A percentile compares a stretch with the other conserved stretches of the same genome.
phyloP scores from a whole-genome alignment of 1,284 basidiomycete genomes.

The Pterula multifida region DNA sequence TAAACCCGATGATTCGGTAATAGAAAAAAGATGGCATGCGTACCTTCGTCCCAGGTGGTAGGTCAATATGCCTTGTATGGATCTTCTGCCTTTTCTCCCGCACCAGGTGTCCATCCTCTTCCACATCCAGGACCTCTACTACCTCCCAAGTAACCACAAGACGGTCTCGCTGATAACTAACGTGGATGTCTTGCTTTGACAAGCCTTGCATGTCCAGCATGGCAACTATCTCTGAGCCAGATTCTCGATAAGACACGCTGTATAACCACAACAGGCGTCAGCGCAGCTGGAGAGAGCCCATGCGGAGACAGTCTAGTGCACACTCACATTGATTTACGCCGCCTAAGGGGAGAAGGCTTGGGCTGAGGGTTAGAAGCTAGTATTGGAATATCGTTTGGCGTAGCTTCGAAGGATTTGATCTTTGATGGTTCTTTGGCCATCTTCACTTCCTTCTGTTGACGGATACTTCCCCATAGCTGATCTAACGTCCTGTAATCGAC shows the following conservation, averaged over 20 bases:
- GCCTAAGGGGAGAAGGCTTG: constrained; percentile 22
- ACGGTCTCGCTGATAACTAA: constrained; percentile 50
- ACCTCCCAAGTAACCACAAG: constrained; percentile 60
- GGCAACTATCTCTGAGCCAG: constrained; percentile 13
- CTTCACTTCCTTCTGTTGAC: constrained; percentile 45
- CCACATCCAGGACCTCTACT: constrained; percentile 42
- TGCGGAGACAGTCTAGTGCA: constrained; percentile 6
- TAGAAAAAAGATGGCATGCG: neutral
- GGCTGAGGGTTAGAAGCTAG: constrained; percentile 1
- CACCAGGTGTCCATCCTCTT: constrained; percentile 44
- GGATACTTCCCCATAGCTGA: constrained; percentile 48
- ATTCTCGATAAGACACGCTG: constrained; percentile 55
- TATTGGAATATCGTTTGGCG: constrained; percentile 12
- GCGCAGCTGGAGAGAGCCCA: constrained; percentile 7
- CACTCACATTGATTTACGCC: constrained; percentile 46
- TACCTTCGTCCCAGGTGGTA: constrained; percentile 37
- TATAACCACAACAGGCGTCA: constrained; percentile 7
- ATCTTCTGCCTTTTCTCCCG: constrained; percentile 45
- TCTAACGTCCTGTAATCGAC: constrained; percentile 30
- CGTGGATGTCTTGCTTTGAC: constrained; percentile 58
- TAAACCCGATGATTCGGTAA: neutral
- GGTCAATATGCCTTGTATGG: constrained; percentile 25
- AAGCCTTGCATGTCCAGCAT: constrained; percentile 52
- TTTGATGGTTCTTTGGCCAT: constrained; percentile 55
- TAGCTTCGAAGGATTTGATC: constrained; percentile 48